Evolutionary conservation across 371 early-diverging fungal species (phyloP).

Genomic region (Coemansia sp.): DNA sequence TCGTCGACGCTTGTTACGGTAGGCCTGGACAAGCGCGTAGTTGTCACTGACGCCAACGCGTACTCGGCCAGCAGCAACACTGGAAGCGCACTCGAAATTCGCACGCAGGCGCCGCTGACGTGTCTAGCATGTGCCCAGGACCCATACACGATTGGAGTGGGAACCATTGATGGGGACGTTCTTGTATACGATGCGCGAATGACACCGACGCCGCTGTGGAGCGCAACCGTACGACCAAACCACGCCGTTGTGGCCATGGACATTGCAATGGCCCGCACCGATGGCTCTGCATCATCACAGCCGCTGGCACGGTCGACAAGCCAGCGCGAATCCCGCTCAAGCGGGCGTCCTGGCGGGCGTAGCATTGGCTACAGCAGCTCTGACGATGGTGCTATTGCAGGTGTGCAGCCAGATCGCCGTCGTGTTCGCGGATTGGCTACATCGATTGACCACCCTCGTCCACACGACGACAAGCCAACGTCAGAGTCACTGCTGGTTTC

Average conservation of each 20-base stretch:
- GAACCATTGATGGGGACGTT: constrained; percentile 44
- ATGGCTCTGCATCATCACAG: not conserved
- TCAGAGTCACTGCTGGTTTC: not conserved
- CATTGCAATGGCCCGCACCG: constrained; percentile 2
- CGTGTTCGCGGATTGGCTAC: constrained; percentile 10
- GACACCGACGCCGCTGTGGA: constrained; percentile 33
- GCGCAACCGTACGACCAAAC: constrained; percentile 2
- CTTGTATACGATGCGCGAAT: constrained; percentile 33
- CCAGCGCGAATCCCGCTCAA: constrained; percentile 10
- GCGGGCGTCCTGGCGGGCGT: not conserved
- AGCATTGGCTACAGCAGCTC: constrained; percentile 2
- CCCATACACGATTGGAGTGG: constrained; percentile 18
- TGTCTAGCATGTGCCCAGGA: constrained; percentile 23
- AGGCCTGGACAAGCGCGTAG: constrained; percentile 33
- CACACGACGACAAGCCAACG: not conserved
- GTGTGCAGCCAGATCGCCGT: constrained; percentile 12
- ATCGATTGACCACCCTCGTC: not conserved
- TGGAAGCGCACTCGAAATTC: constrained; percentile 5
- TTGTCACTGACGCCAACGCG: constrained; percentile 22
- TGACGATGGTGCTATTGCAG: constrained; percentile 7
- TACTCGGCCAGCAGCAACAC: constrained; percentile 8
- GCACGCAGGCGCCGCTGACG: constrained; percentile 22
- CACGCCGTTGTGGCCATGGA: constrained; percentile 22
- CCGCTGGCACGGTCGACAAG: constrained; percentile 20
- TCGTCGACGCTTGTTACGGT: constrained; percentile 13